phyloP scores from a whole-genome alignment of 495 filamentous ascomycete species.

The Aspergillus cristatus region DNA sequence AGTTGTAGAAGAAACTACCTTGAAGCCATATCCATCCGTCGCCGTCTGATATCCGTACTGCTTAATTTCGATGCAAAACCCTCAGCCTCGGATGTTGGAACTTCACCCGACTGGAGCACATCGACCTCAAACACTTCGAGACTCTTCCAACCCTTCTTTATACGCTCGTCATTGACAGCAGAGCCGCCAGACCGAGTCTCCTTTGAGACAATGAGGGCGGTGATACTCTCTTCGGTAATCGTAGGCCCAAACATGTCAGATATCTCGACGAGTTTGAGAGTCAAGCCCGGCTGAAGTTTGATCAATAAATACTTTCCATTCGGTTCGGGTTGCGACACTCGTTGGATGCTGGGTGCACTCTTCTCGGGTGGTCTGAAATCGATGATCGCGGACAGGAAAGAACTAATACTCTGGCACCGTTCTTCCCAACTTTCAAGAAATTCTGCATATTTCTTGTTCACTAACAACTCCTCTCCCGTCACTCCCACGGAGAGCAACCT shows the following conservation, averaged over 20 bases:
- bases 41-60: constrained; percentile 64
- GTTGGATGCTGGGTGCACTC: constrained; percentile 17
- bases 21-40: constrained; percentile 32
- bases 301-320: constrained; percentile 44
- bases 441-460: constrained; percentile 80
- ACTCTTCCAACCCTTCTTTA: constrained; percentile 64
- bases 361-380: constrained; percentile 37
- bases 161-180: constrained; percentile 72
- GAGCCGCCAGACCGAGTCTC: constrained; percentile 80
- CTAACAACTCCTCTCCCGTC: constrained; percentile 74
- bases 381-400: constrained; percentile 65
- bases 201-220: constrained; percentile 76
- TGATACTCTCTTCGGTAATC: constrained; percentile 68
- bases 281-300: constrained; percentile 35
- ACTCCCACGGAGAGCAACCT: constrained; percentile 67
- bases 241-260: constrained; percentile 88
- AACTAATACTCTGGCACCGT: constrained; percentile 55
- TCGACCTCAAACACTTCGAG: constrained; percentile 88
- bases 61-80: constrained; percentile 78
- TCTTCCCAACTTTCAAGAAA: constrained; percentile 68
- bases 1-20: constrained; percentile 11
- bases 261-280: constrained; percentile 70
- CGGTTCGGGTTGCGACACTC: constrained; percentile 31
- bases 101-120: constrained; percentile 64
- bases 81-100: constrained; percentile 36